Percentiles rank a stretch among this genome's conserved stretches.
Evolutionary conservation across 257 asterid species (phyloP).

Genomic region (Scutellaria minor): DNA sequence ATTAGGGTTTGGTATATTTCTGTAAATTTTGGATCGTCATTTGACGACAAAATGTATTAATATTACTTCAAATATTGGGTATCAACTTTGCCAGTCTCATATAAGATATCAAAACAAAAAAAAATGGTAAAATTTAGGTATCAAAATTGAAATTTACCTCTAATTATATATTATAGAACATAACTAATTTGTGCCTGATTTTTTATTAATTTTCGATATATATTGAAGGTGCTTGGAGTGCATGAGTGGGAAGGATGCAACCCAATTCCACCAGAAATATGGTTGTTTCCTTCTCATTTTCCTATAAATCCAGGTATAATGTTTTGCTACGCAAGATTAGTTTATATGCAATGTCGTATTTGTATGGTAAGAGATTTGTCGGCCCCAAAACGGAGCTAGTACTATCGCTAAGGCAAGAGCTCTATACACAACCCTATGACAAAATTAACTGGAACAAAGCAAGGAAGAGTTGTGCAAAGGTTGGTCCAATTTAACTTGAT

Average conservation of each 20-base stretch:
- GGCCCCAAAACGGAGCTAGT: conserved; percentile 44
- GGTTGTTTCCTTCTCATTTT: conserved; percentile 49
- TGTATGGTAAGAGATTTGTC: conserved; percentile 63
- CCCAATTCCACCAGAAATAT: conserved; percentile 66
- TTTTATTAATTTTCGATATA: neutral
- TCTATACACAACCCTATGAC: conserved; percentile 45
- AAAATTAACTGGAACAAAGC: conserved; percentile 54
- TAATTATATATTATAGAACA: too few species aligned
- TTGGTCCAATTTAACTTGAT: neutral
- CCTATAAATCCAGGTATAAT: conserved; percentile 64
- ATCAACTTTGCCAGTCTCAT: too few species aligned
- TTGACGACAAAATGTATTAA: too few species aligned
- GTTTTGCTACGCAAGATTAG: conserved; percentile 56
- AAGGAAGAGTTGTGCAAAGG: conserved; percentile 61
- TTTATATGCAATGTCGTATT: conserved; percentile 66
- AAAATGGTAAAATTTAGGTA: too few species aligned
- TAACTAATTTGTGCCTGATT: too few species aligned
- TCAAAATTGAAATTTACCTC: too few species aligned
- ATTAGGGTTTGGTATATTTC: too few species aligned
- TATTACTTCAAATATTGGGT: too few species aligned
- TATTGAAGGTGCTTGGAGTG: conserved; percentile 50
- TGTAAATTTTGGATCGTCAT: too few species aligned
- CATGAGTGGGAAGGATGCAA: conserved; percentile 63
- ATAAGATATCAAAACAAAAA: too few species aligned
- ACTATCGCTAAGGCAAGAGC: conserved; percentile 42